Evolutionary conservation across 2,329 filamentous ascomycete genomes (phyloP).

Genomic region (Aspergillus sp.): DNA sequence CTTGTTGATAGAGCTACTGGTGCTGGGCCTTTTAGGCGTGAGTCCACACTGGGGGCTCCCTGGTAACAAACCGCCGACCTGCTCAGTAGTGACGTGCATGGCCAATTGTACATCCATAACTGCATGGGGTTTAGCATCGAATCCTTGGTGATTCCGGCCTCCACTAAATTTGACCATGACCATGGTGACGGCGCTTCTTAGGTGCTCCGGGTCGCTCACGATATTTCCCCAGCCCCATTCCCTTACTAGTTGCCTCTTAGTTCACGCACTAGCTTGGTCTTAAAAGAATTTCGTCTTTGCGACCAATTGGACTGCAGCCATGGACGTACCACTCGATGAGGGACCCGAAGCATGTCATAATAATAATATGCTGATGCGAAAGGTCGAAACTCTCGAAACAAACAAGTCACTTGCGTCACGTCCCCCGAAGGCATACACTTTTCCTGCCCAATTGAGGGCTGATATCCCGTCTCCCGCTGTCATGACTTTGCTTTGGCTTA

Average conservation of each 20-base stretch:
- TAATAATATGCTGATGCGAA: slow-evolving; percentile 3
- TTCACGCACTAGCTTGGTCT: slow-evolving; percentile 12
- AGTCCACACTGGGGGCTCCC: neutral
- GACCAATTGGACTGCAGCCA: slow-evolving; percentile 1
- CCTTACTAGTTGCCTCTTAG: slow-evolving; percentile 18
- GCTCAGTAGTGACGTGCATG: slow-evolving; percentile 13
- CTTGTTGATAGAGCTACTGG: neutral
- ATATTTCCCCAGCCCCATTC: slow-evolving; percentile 18
- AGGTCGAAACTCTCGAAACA: neutral
- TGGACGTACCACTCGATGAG: slow-evolving; percentile 7
- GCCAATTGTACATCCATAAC: slow-evolving; percentile 7
- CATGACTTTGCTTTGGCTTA: neutral
- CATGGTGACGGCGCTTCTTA: slow-evolving; percentile 22
- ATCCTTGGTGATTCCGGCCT: slow-evolving; percentile 11
- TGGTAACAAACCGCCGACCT: slow-evolving; percentile 1
- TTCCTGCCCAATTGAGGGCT: slow-evolving; percentile 5
- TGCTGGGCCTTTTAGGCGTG: neutral
- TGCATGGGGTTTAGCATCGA: slow-evolving; percentile 8
- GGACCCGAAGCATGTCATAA: slow-evolving; percentile 4
- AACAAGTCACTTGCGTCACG: slow-evolving; percentile 7
- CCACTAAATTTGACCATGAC: slow-evolving; percentile 18
- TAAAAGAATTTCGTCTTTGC: neutral
- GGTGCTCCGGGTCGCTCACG: slow-evolving; percentile 16
- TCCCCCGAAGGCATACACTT: neutral
- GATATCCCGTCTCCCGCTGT: neutral